phyloP scores from a whole-genome alignment of 2,329 filamentous ascomycete genomes.

The Neospermospora avenae region DNA sequence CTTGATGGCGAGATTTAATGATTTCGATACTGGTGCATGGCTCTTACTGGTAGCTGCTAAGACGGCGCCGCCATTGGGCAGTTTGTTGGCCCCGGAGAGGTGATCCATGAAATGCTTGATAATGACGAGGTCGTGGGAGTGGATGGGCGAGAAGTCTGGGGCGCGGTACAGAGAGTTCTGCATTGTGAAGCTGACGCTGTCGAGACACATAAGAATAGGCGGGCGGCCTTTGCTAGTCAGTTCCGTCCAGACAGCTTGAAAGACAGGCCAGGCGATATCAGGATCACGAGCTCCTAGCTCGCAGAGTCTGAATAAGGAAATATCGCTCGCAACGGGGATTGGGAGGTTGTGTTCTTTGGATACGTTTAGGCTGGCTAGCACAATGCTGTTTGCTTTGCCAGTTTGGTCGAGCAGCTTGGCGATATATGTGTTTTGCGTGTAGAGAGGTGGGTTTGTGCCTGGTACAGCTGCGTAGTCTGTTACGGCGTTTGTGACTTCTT shows the following conservation, averaged over 20 bases:
- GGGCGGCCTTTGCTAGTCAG: conserved; percentile 52
- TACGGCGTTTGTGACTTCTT: conserved; percentile 75
- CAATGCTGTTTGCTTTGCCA: conserved; percentile 63
- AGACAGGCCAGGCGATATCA: conserved; percentile 76
- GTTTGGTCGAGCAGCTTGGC: conserved; percentile 72
- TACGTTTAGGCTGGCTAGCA: conserved; percentile 55
- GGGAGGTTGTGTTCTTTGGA: conserved; percentile 55
- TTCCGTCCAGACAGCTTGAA: conserved; percentile 78
- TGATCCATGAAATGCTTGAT: conserved; percentile 72
- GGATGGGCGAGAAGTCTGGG: conserved; percentile 68
- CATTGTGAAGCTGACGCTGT: conserved; percentile 82
- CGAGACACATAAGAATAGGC: conserved; percentile 69
- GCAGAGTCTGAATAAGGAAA: conserved; percentile 65
- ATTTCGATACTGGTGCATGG: conserved; percentile 62
- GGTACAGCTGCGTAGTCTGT: conserved; percentile 75
- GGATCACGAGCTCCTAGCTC: conserved; percentile 68
- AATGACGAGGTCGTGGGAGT: conserved; percentile 80
- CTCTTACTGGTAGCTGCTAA: conserved; percentile 71
- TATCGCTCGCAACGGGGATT: conserved; percentile 53
- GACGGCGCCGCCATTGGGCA: conserved; percentile 74
- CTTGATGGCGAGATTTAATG: conserved; percentile 65
- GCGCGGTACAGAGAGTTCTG: conserved; percentile 70
- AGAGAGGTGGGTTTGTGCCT: conserved; percentile 55
- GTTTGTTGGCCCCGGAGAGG: conserved; percentile 55
- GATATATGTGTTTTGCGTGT: conserved; percentile 76